Percentiles rank a stretch among this genome's conserved stretches.
phyloP scores from a whole-genome alignment of 371 early-diverging fungal species.

The Choanephora cucurbitarum region DNA sequence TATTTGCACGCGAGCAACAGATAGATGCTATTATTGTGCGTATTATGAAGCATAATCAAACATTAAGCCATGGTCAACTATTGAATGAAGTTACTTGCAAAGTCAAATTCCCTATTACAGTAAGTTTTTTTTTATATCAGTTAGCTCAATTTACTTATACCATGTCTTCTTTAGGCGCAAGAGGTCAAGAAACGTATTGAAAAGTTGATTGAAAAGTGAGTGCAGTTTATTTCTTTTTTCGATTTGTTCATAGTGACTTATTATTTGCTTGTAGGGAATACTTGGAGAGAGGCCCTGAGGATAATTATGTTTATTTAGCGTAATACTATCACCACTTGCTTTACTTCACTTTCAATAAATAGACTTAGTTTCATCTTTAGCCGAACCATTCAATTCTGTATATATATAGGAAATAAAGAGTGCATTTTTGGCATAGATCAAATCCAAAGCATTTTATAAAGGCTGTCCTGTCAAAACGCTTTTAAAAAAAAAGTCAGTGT shows the following conservation, averaged over 20 bases:
- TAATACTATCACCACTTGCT: background rate
- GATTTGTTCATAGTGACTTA: background rate
- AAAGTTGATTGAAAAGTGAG: slow-evolving; percentile 76
- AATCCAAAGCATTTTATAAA: too few relatives aligned
- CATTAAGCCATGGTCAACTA: slow-evolving; percentile 66
- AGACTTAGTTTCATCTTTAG: too few relatives aligned
- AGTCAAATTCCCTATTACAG: slow-evolving; percentile 79
- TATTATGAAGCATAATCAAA: slow-evolving; percentile 87
- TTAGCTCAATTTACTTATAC: too few relatives aligned
- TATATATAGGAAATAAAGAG: too few relatives aligned
- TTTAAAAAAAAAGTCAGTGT: too few relatives aligned
- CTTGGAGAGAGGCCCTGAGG: slow-evolving; percentile 30
- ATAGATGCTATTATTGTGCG: slow-evolving; percentile 95
- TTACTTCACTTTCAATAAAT: too few relatives aligned
- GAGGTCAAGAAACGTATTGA: slow-evolving; percentile 91
- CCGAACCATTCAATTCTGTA: too few relatives aligned
- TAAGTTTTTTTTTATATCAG: slow-evolving; percentile 37
- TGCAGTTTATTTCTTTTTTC: background rate
- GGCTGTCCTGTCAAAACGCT: too few relatives aligned
- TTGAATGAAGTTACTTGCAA: slow-evolving; percentile 74
- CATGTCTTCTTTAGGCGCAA: slow-evolving; percentile 45
- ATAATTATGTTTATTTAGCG: slow-evolving; percentile 32
- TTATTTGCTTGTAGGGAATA: slow-evolving; percentile 27
- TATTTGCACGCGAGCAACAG: slow-evolving; percentile 68
- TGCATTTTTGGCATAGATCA: too few relatives aligned